Conservation (phyloP, 306 rosid genomes). For the Cajanus cajan region DNA sequence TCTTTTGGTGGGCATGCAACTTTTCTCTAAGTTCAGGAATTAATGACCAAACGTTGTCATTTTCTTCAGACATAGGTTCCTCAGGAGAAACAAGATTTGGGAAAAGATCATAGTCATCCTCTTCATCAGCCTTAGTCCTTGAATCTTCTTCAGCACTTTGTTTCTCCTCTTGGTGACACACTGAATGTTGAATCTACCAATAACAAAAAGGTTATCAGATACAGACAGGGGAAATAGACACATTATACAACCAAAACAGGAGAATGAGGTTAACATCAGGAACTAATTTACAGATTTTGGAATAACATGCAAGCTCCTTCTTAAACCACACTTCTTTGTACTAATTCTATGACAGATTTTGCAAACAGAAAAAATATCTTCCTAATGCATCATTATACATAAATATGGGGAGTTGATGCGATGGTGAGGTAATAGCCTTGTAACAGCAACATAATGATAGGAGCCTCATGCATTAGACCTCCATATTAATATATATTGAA, state of each 20-base stretch:
- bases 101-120: neutral
- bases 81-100: neutral
- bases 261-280: constrained; percentile 41
- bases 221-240: neutral
- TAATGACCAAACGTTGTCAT: neutral
- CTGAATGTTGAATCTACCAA: neutral
- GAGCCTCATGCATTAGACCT: neutral
- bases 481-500: neutral
- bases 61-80: neutral
- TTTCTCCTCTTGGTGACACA: neutral
- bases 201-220: neutral
- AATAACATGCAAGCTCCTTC: constrained; percentile 8
- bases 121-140: neutral
- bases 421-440: neutral
- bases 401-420: neutral
- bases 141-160: neutral
- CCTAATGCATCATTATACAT: neutral
- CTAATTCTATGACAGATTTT: constrained; percentile 3
- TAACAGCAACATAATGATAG: neutral
- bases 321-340: constrained; percentile 9
- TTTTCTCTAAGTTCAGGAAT: neutral
- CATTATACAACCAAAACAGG: constrained; percentile 19
- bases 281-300: constrained; percentile 34
- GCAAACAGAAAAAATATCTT: neutral
- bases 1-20: neutral